A percentile compares a stretch with the other conserved stretches of the same genome.
These are phyloP conservation scores for Ulmus americana DNA, from an alignment of 331 rosid genomes.

Conservation along the genomic window DNA sequence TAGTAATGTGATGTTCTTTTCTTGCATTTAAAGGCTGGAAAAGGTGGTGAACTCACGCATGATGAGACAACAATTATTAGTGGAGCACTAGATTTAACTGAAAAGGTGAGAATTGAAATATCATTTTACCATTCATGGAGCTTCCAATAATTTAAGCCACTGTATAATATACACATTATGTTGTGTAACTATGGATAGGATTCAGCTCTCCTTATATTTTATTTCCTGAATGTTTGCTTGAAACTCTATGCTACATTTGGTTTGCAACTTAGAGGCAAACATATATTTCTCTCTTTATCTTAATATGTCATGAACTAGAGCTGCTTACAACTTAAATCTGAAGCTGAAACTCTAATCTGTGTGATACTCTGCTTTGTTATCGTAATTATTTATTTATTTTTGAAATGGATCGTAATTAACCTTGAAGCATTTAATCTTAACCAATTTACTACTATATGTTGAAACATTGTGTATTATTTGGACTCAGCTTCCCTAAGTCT, in stretches of 20 bases:
- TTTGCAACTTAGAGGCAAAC: conserved; percentile 4
- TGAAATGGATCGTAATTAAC: background rate
- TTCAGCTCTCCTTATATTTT: too few relatives aligned
- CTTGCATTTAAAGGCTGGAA: conserved; percentile 63
- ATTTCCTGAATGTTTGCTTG: background rate
- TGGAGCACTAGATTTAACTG: conserved; percentile 94
- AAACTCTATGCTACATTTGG: background rate
- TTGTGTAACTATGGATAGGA: too few relatives aligned
- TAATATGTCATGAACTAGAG: conserved; percentile 6
- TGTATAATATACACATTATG: background rate
- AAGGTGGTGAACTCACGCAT: conserved; percentile 96
- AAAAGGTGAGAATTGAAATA: conserved; percentile 49
- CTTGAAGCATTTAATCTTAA: background rate
- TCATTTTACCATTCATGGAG: background rate
- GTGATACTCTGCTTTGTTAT: background rate
- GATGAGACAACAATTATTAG: conserved; percentile 94
- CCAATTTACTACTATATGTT: too few relatives aligned
- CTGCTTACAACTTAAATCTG: conserved; percentile 1
- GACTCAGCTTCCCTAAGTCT: too few relatives aligned
- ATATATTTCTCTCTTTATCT: background rate
- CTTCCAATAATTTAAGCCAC: conserved; percentile 1
- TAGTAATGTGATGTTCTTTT: background rate
- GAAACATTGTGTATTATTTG: too few relatives aligned
- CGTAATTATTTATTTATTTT: background rate
- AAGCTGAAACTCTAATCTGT: background rate